Base-by-base conservation (phyloP, 208 protist species). In the Giardia duodenalis region DNA sequence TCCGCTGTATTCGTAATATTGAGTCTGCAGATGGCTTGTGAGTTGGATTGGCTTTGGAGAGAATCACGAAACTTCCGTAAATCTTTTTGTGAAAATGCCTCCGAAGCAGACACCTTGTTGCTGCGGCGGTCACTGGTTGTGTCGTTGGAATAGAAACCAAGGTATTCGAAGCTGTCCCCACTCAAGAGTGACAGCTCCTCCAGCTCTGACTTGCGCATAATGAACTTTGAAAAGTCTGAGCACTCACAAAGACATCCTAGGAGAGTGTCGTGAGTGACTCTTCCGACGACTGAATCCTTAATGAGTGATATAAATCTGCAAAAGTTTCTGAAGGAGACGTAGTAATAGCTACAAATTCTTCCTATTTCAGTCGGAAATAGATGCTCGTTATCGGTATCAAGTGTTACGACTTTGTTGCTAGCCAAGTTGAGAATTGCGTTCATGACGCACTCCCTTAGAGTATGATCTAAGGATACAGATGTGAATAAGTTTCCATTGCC, bases 281-380 rank as follows among this genome's bases (percentile, higher is more conserved):
- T 30, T 30, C 30, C 57, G 10, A 30, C 10, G 30, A 30, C 57
- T 30, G 57, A 39, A 10, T 76, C 30, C 57, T 10, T 30, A 76
- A 76, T 10, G 19, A 76, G 30, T 30, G 10, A 30, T 39, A 76
- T 10, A 30, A 76, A 76, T 10, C 30, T 76, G 10, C 30, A 39
- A 30, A 76, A 76, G 30, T 30, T 76, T 39, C 57, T 76, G 30
- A 76, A 76, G 57, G 19, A 30, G 57, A 76, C 57, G 30, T 76
- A 76, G 57, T 76, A 76, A 76, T 76, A 76, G 57, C 57, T 76
- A 30, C 57, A 76, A 76, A 76, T 76, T 30, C 57, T 10, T 76
- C 57, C 57, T 30, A 76, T 30, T 30, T 76, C 57, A 10, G 57
- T 76, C 57, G 57, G 57, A 30, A 76, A 76, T 10, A 76, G 57